These are phyloP conservation scores for Nicotiana sylvestris DNA, from an alignment of 257 asterid species.

Conservation along the genomic window DNA sequence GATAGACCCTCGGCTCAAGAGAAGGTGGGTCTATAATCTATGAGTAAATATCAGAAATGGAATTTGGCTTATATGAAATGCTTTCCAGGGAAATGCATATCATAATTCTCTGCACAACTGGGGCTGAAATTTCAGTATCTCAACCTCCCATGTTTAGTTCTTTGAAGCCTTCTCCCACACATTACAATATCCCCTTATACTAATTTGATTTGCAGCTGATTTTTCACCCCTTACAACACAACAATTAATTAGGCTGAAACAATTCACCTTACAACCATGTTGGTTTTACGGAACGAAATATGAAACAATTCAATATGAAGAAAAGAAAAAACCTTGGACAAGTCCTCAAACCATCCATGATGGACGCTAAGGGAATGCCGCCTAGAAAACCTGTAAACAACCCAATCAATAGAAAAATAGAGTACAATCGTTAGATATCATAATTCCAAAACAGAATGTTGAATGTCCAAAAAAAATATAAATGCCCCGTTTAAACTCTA, in stretches of 20 bases:
- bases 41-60: too few relatives aligned
- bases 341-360: conserved; percentile 8
- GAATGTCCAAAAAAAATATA: not conserved
- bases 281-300: not conserved
- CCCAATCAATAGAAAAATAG: not conserved
- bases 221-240: not conserved
- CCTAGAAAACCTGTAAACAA: conserved; percentile 20
- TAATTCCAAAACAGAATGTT: too few relatives aligned
- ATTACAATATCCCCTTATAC: not conserved
- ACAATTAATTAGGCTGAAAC: not conserved
- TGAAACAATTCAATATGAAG: not conserved
- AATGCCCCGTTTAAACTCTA: not conserved
- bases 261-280: not conserved
- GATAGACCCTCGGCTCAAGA: too few relatives aligned
- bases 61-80: too few relatives aligned
- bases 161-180: not conserved
- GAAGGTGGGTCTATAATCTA: too few relatives aligned
- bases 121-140: too few relatives aligned
- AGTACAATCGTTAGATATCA: too few relatives aligned
- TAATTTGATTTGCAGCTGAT: too few relatives aligned
- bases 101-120: too few relatives aligned
- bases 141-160: not conserved
- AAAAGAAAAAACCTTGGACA: not conserved
- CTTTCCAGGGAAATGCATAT: too few relatives aligned
- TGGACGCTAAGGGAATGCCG: not conserved